Evolutionary conservation across 192 early-diverging fungal genomes (phyloP).

Genomic region (Phycomyces nitens): DNA sequence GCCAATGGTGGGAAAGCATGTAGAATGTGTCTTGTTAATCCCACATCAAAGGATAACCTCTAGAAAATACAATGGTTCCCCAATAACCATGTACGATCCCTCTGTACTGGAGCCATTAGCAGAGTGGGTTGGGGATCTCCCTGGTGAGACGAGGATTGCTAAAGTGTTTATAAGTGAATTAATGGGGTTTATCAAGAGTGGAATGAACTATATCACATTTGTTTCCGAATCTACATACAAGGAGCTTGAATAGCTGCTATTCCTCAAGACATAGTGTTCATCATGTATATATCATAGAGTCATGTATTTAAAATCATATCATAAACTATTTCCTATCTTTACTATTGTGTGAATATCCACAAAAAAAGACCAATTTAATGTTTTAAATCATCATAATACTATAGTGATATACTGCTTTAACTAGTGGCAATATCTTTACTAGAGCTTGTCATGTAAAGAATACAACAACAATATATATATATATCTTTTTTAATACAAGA

Average conservation of each 20-base stretch:
- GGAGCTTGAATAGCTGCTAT: background rate
- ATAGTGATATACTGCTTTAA: too few relatives aligned
- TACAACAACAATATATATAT: too few relatives aligned
- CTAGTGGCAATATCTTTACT: too few relatives aligned
- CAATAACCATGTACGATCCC: slow-evolving; percentile 13
- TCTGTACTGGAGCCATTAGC: slow-evolving; percentile 2
- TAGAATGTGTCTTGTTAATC: slow-evolving; percentile 10
- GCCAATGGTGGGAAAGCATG: slow-evolving; percentile 10
- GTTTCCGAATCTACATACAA: background rate
- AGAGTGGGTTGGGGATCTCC: slow-evolving; percentile 17
- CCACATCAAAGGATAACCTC: slow-evolving; percentile 2
- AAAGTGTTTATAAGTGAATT: slow-evolving; percentile 10
- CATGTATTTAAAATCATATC: too few relatives aligned
- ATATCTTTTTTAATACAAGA: too few relatives aligned
- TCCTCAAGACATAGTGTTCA: too few relatives aligned
- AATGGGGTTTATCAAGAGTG: slow-evolving; percentile 11
- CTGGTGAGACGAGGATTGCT: slow-evolving; percentile 3
- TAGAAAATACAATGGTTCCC: background rate
- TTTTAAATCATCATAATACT: too few relatives aligned
- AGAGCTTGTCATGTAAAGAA: too few relatives aligned
- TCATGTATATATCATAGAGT: too few relatives aligned
- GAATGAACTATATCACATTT: slow-evolving; percentile 2
- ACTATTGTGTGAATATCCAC: too few relatives aligned
- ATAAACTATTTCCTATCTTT: too few relatives aligned
- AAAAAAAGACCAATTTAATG: too few relatives aligned